Evolutionary conservation across 2,329 filamentous ascomycete species (phyloP), one percentile per base, ranked within the genome.

Genomic region (Dothiorella sarmentorum): DNA sequence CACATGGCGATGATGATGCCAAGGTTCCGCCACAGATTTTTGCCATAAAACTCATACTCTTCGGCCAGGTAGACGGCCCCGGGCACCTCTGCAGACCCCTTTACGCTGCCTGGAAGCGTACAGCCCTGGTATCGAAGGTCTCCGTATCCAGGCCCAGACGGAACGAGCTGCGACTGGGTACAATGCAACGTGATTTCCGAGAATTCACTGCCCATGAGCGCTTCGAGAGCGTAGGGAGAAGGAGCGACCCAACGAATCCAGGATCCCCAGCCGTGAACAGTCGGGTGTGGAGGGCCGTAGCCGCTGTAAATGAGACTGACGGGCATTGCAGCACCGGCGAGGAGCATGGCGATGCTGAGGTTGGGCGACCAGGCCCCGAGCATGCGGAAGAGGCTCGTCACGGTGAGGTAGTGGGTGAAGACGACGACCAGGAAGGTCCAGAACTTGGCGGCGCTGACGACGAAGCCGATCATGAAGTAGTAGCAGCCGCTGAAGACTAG

Each of bases 141-240:
- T 56, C 65, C 77, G 63, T 66, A 76, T 0, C 78, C 77, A 0
- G 80, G 75, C 1, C 55, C 55, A n/a, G 75, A 71, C 0, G 85
- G 85, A 0, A 87, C 81, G 3, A 87, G 74, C 56, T 76, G 82
- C 0, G 82, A 80, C 2, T 78, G 68, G 2, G 76, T 75, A 62
- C 85, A 88, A 58, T 78, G 66, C 22, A 87, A 76, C 2, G 79
- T 69, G 1, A 85, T 70, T 26, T 72, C 73, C 61, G 87, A 78
- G 59, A 91, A 90, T 67, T 91, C 88, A 64, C 91, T 91, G 0
- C 85, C 78, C 66, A 90, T 77, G 0, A 91, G 69, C 0, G 81
- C 82, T 63, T 90, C 85, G 57, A 90, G 90, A 0, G 79, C 85
- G 59, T 89, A 90, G 0, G 87, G 82, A 3, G 90, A 73, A 0